Evolutionary conservation across 2,329 filamentous ascomycete species (phyloP).

Genomic region (Seiridium cupressi): DNA sequence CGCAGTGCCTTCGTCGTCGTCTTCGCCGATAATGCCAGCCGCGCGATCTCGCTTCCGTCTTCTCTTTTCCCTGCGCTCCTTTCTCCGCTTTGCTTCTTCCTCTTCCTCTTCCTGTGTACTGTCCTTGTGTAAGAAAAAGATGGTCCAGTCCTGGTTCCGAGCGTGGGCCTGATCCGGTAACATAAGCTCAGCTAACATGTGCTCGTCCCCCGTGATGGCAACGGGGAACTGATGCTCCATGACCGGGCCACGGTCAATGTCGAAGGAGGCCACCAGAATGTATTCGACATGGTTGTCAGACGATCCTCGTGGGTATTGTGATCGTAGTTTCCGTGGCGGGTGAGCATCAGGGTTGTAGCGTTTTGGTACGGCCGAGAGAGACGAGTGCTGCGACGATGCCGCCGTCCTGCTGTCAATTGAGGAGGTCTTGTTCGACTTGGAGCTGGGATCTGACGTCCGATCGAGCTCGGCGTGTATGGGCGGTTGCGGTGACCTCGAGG

Average conservation of each 20-base stretch:
- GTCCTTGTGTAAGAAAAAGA: conserved; percentile 98
- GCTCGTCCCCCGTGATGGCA: conserved; percentile 93
- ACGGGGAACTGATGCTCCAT: conserved; percentile 99
- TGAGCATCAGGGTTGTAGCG: conserved; percentile 50
- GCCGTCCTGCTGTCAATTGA: conserved; percentile 49
- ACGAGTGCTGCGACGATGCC: conserved; percentile 58
- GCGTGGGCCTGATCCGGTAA: conserved; percentile 94
- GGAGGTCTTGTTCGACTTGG: conserved; percentile 54
- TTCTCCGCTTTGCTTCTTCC: conserved; percentile 59
- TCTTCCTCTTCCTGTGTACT: conserved; percentile 81
- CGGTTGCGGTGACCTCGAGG: conserved; percentile 54
- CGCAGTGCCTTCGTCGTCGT: conserved; percentile 38
- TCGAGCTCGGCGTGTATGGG: conserved; percentile 48
- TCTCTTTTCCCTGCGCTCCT: conserved; percentile 49
- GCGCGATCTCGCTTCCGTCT: conserved; percentile 50
- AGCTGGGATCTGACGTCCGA: conserved; percentile 57
- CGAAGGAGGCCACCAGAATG: conserved; percentile 94
- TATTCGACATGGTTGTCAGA: conserved; percentile 96
- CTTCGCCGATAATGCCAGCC: conserved; percentile 46
- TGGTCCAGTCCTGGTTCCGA: conserved; percentile 96
- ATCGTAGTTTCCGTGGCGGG: conserved; percentile 58
- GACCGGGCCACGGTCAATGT: conserved; percentile 91
- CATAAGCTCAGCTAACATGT: conserved; percentile 98
- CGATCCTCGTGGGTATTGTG: conserved; percentile 73
- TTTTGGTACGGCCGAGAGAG: conserved; percentile 48